Percentiles rank a stretch among this genome's conserved stretches.
Conservation (phyloP, 164 flowering plant species). For the Protea cynaroides region DNA sequence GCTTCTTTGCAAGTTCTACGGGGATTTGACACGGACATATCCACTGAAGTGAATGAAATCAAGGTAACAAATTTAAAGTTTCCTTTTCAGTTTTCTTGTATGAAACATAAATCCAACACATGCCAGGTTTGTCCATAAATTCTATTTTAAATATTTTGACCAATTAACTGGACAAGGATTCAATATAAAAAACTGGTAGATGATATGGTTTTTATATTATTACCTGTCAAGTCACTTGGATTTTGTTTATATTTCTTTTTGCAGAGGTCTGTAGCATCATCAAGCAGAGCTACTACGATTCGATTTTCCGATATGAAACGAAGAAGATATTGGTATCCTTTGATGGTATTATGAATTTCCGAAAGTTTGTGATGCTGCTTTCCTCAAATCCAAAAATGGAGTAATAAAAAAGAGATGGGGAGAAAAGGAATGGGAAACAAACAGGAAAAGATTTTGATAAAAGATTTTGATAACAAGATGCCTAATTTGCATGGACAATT, state of each 20-base stretch:
- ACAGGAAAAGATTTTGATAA: no score
- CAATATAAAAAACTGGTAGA: background rate
- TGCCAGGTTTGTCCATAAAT: no score
- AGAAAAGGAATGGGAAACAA: no score
- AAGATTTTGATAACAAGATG: no score
- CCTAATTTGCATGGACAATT: background rate
- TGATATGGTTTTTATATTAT: background rate
- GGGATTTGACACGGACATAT: conserved; percentile 85
- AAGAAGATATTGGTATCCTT: conserved; percentile 79
- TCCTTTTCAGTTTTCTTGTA: no score
- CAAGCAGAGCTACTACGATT: conserved; percentile 48
- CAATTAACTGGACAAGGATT: background rate
- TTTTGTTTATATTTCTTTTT: conserved; percentile 13
- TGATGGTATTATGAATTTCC: conserved; percentile 46
- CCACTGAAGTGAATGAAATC: conserved; percentile 88
- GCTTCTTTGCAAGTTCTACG: conserved; percentile 94
- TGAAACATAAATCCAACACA: no score
- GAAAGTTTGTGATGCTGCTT: background rate
- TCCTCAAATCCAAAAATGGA: conserved; percentile 1
- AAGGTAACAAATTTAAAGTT: conserved; percentile 44
- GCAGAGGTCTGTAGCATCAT: conserved; percentile 68
- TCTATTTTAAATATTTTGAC: background rate
- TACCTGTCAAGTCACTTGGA: background rate
- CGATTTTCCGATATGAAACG: conserved; percentile 66
- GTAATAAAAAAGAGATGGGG: no score